Evolutionary conservation across 768 basidiomycete species (phyloP), one percentile per base, ranked within the genome.

Genomic region (Fomitopsis serialis): DNA sequence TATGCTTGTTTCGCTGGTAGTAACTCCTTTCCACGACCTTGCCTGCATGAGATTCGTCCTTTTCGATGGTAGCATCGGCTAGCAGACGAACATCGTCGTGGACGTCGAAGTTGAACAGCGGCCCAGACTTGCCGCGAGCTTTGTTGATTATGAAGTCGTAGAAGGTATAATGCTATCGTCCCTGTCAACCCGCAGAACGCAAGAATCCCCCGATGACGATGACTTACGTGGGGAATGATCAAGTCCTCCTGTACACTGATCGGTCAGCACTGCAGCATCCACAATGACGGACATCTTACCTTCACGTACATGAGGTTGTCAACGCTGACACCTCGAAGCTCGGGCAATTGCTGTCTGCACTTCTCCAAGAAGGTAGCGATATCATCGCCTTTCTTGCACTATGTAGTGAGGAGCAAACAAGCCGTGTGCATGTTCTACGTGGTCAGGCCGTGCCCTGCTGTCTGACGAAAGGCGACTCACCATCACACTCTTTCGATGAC

Each of bases 221-320:
- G 10, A 69, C 87, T 43, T 70, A 93, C 95, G 64, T 95, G 93
- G 15, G 97, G 97, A 63, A 99, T 93, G 59, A 99, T 95, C 48
- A 99, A 74, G 65, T 99, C 97, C 75, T 99, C 97, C 89, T 97
- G 61, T 35, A 55, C 52, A 36, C 8, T 45, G 37, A 48, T 58
- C 25, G 63, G 54, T 48, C 22, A 29, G 48, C 23, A 42, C 37
- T 27, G 17, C 23, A 25, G 17, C 49, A 51, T 45, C 19, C 6
- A 10, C 22, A 27, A 37, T 24, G 47, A 29, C 43, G 44, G 51
- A 49, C 25, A 5, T 42, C 78, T 52, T 54, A 88, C 91, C 81
- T 98, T 98, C 70, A 99, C 82, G 72, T 98, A 99, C 95, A 98
- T 98, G 35, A 99, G 71, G 66, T 98, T 99, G 70, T 99, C 97